Base-by-base conservation (phyloP, 2,329 filamentous ascomycete species). In the Didymella lethalis region DNA sequence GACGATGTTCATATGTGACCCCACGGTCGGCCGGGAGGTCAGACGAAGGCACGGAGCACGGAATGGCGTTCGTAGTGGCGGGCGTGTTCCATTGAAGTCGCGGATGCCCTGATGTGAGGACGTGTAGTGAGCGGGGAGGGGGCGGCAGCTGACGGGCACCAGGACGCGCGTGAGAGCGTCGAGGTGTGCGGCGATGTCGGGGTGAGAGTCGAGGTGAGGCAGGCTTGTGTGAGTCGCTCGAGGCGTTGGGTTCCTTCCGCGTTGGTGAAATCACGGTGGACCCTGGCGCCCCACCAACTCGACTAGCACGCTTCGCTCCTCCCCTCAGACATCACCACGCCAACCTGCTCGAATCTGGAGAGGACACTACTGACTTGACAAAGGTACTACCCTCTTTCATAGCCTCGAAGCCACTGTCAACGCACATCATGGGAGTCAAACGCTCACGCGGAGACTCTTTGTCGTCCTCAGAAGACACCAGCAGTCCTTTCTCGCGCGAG, bases 31-130 rank as follows among this genome's bases (percentile, higher is more conserved):
- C 78, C 75, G 79, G 76, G 76, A 80, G 80, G 83, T 86, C 85
- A 88, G 78, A 85, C 84, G 75, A 80, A 80, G 79, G 81, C 81
- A 79, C 81, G 79, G 72, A 79, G 78, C 73, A 80, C 77, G 75
- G 77, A 72, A 66, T 66, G 71, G 78, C 77, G 76, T 75, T 74
- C 76, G 77, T 74, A 72, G 74, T 77, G 75, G 75, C 79, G 78
- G 79, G 77, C 79, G 80, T 80, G 77, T 84, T 85, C 84, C 84
- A 86, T 85, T 84, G 84, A 86, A 79, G 69, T 67, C 64, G 61
- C 48, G 51, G 61, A 47, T 72, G 68, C 70, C 70, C 72, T 70
- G 62, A 56, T 63, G 63, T 52, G 55, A 69, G 75, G 74, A 73
- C 75, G 74, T 71, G 62, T 67, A 69, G 68, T 64, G 58, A 64